Base-by-base conservation (phyloP, 1,284 basidiomycete species). In the Ganoderma boninense region DNA sequence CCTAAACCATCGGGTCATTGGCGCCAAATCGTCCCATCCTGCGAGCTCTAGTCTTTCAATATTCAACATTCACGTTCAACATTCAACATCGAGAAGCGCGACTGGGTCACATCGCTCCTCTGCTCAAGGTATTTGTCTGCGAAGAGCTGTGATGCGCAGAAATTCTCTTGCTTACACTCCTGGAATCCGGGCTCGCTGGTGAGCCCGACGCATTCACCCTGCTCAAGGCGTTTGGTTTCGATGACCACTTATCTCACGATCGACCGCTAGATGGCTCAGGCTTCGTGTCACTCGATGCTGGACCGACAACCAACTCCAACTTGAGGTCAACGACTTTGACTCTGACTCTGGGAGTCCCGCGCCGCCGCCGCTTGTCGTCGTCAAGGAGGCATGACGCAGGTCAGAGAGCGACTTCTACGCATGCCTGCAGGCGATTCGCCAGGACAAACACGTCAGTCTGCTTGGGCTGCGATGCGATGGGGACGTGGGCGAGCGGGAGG, bases 361-460 rank as follows among this genome's bases (percentile, higher is more conserved):
- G 2, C 32, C 0, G 1, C 35, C 56, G 20, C 29, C 62, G 42
- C 26, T 70, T 3, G 40, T 49, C 4, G 29, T 32, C 32, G 32
- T 75, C 57, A 75, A 75, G 67, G 71, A 75, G 16, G 52, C 74
- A 4, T 73, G 74, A 71, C 56, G 66, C 0, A 54, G 7, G 2
- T 62, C 69, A 1, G 74, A 74, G 62, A 40, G 8, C 1, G 32
- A 26, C 1, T 72, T 72, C 69, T 73, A 74, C 43, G 20, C 63
- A 5, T 66, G 69, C 0, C 64, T 73, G 3, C 6, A 46, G 29
- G 8, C 26, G 40, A 63, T 71, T 8, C 59, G 60, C 0, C 14
- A 65, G 1, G 61, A 54, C 5, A 60, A 66, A 1, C 43, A 63
- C 2, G 14, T 42, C 3, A 68, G 72, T 0, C 46, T 73, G 2